Conservation (phyloP, 2,329 filamentous ascomycete genomes). For the Diaporthe sp. region DNA sequence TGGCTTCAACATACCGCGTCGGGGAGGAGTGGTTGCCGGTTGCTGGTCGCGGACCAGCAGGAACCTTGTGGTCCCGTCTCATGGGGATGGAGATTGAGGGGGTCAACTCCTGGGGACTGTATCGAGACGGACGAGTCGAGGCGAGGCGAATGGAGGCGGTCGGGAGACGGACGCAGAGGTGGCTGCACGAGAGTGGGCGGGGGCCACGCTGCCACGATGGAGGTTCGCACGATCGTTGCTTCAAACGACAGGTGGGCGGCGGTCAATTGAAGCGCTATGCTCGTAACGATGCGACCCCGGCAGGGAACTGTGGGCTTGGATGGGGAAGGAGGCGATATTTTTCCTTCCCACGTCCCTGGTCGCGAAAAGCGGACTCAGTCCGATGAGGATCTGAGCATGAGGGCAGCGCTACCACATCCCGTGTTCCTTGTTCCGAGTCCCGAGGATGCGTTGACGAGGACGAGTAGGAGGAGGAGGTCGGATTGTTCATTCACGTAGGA, state of each 20-base stretch:
- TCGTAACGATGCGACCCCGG: conserved; percentile 27
- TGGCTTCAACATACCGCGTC: conserved; percentile 59
- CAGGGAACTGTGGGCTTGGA: conserved; percentile 26
- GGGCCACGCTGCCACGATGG: conserved; percentile 29
- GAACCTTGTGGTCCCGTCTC: conserved; percentile 65
- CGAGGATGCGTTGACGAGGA: neutral
- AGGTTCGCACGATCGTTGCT: conserved; percentile 6
- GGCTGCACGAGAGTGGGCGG: conserved; percentile 14
- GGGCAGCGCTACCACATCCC: conserved; percentile 34
- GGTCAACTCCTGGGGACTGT: neutral
- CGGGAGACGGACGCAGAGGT: neutral
- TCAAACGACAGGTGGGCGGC: conserved; percentile 26
- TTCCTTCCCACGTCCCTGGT: conserved; percentile 2
- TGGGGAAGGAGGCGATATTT: conserved; percentile 30
- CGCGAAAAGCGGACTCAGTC: conserved; percentile 33
- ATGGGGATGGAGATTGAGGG: conserved; percentile 49
- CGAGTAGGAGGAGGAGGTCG: neutral
- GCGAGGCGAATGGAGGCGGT: conserved; percentile 23
- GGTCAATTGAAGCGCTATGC: conserved; percentile 34
- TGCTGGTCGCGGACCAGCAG: conserved; percentile 69
- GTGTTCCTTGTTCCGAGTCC: conserved; percentile 13
- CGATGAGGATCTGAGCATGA: conserved; percentile 35
- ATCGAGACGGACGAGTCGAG: conserved; percentile 16
- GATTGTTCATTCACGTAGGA: neutral
- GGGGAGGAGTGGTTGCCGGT: conserved; percentile 62